Evolutionary conservation across 176 grass and related monocot species (phyloP).

Genomic region (Hsuehochloa calcarea): DNA sequence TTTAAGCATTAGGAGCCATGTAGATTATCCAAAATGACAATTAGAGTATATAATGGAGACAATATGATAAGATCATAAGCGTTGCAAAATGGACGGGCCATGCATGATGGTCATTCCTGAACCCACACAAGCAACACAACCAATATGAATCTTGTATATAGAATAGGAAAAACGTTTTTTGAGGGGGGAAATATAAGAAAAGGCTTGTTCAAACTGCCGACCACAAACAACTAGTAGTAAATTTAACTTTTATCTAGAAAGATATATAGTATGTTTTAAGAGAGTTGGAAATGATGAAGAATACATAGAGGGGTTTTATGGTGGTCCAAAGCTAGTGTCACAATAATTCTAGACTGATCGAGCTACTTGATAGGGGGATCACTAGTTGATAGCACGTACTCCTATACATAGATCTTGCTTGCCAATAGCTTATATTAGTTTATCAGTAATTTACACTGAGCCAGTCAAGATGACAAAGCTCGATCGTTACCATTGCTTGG

Average conservation of each 20-base stretch:
- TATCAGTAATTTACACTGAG: background rate
- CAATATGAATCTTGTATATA: background rate
- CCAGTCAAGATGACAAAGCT: background rate
- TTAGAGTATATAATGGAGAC: background rate
- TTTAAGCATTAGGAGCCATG: too few species aligned
- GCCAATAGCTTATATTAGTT: background rate
- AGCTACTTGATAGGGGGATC: background rate
- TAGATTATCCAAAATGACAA: too few species aligned
- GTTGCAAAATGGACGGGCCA: background rate
- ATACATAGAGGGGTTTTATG: background rate
- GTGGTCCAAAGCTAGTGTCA: background rate
- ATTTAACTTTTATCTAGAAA: background rate
- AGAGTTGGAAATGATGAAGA: background rate
- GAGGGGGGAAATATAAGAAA: background rate
- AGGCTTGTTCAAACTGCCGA: background rate
- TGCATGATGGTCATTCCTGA: background rate
- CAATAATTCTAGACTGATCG: background rate
- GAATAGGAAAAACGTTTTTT: background rate
- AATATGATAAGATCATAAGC: conserved; percentile 2
- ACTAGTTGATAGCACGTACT: background rate
- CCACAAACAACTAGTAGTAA: background rate
- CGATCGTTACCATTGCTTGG: background rate
- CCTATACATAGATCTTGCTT: background rate
- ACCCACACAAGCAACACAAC: background rate
- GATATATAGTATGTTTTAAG: background rate